Conservation (phyloP, 768 basidiomycete species). For the Tephrocybe sp. region DNA sequence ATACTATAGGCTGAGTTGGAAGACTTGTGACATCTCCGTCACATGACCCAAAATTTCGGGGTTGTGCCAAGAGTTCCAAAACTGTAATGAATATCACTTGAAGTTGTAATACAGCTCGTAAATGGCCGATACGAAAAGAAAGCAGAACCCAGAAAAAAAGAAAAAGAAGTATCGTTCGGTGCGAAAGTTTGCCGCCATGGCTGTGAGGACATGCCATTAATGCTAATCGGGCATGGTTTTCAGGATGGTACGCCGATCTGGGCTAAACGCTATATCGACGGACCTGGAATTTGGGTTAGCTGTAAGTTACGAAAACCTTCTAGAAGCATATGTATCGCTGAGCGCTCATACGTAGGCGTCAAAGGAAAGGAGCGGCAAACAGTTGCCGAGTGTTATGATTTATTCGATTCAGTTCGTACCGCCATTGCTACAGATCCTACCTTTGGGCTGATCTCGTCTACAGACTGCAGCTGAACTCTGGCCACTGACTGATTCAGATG, state of each 20-base stretch:
- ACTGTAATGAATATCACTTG: no score
- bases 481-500: slow-evolving; percentile 40
- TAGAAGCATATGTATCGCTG: background rate
- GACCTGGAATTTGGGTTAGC: slow-evolving; percentile 84
- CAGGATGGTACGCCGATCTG: slow-evolving; percentile 70
- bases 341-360: slow-evolving; percentile 37
- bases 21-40: no score
- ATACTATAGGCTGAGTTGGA: no score
- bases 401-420: slow-evolving; percentile 68
- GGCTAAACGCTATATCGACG: slow-evolving; percentile 65
- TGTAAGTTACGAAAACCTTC: slow-evolving; percentile 37
- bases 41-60: no score
- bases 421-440: background rate
- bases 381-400: slow-evolving; percentile 71
- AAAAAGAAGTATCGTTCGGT: slow-evolving; percentile 56
- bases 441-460: background rate
- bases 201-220: no score
- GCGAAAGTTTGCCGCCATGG: slow-evolving; percentile 21
- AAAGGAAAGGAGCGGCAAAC: slow-evolving; percentile 82
- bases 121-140: slow-evolving; percentile 8
- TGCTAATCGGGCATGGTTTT: no score
- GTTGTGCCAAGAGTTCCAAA: no score
- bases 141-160: slow-evolving; percentile 19
- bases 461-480: slow-evolving; percentile 74
- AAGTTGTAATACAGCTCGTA: background rate